phyloP scores from a whole-genome alignment of 495 filamentous ascomycete species.

The Penicillium desertorum region DNA sequence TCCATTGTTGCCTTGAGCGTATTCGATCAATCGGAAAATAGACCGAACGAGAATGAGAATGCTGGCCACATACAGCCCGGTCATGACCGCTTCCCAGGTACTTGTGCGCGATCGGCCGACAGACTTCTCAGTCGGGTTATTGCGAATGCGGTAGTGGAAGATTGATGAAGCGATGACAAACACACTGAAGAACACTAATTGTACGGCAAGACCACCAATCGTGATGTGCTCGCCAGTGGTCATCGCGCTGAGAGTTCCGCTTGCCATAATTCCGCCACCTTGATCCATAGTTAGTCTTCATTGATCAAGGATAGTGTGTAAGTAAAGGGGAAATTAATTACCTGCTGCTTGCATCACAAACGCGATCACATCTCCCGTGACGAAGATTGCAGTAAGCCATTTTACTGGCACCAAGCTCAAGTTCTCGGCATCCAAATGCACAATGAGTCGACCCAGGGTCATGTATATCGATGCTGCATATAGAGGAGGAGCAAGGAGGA shows the following conservation, averaged over 20 bases:
- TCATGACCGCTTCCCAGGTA: conserved; percentile 23
- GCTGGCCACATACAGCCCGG: conserved; percentile 53
- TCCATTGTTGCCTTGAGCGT: conserved; percentile 52
- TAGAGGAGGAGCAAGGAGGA: conserved; percentile 45
- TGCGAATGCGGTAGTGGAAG: conserved; percentile 35
- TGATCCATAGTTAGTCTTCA: neutral
- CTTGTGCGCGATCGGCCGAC: conserved; percentile 10
- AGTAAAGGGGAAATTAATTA: neutral
- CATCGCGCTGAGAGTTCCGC: conserved; percentile 10
- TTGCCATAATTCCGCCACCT: conserved; percentile 21
- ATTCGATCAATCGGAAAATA: conserved; percentile 62
- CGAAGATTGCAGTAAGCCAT: conserved; percentile 32
- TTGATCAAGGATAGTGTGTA: neutral
- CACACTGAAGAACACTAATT: conserved; percentile 42
- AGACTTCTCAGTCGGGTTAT: conserved; percentile 17
- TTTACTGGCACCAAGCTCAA: conserved; percentile 17
- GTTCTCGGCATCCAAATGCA: conserved; percentile 39
- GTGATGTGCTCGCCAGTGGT: conserved; percentile 42
- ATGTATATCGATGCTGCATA: conserved; percentile 58
- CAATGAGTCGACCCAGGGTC: conserved; percentile 50
- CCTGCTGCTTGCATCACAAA: conserved; percentile 30
- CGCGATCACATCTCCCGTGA: conserved; percentile 31
- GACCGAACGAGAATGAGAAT: conserved; percentile 60
- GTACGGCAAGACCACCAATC: conserved; percentile 38
- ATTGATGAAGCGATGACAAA: conserved; percentile 34